Conservation (phyloP, 257 asterid species). For the Nicotiana undulata region DNA sequence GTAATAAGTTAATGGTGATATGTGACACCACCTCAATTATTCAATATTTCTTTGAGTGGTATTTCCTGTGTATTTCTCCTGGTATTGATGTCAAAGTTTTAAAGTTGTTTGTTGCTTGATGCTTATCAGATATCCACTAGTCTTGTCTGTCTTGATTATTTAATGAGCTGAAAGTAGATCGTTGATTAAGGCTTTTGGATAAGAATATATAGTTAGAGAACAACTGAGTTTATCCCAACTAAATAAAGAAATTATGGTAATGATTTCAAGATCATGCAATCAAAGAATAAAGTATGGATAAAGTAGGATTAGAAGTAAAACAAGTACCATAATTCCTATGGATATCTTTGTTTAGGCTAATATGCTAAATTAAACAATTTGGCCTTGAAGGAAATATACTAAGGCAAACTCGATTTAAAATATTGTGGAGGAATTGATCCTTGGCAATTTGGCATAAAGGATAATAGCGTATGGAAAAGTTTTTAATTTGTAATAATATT, state of each 20-base stretch:
- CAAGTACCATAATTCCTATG: background rate
- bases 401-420: background rate
- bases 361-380: background rate
- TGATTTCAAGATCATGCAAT: background rate
- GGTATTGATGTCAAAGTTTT: background rate
- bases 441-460: background rate
- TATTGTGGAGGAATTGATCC: background rate
- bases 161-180: background rate
- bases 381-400: background rate
- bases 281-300: background rate
- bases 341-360: background rate
- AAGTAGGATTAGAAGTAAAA: background rate
- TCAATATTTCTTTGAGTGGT: background rate
- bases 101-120: background rate
- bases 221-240: background rate
- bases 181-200: background rate
- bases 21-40: background rate
- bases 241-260: background rate
- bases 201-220: background rate
- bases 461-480: background rate
- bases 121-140: background rate
- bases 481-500: background rate
- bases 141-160: background rate
- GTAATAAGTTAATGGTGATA: background rate
- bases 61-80: background rate